Conservation (phyloP, 768 basidiomycete genomes). For the Boletellus emodensis region DNA sequence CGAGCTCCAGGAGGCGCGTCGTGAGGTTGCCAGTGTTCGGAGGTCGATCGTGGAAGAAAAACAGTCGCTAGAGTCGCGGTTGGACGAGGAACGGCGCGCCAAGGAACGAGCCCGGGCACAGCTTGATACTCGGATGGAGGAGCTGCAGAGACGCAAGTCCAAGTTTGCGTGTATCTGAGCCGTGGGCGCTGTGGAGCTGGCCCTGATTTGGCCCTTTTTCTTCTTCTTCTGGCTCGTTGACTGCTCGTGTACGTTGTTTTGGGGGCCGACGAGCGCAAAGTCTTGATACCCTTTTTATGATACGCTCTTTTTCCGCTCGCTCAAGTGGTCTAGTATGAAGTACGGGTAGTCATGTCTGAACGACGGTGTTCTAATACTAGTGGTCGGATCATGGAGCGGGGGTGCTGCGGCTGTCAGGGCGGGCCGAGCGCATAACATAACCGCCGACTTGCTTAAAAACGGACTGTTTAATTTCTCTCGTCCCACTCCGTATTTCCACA, state of each 20-base stretch:
- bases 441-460: conserved; percentile 20
- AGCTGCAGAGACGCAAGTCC: conserved; percentile 78
- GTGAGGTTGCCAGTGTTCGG: conserved; percentile 73
- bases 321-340: conserved; percentile 34
- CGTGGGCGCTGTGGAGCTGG: conserved; percentile 7
- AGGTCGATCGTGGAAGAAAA: conserved; percentile 85
- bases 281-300: conserved; percentile 28
- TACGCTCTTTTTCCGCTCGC: conserved; percentile 24
- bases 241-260: conserved; percentile 30
- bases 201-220: conserved; percentile 7
- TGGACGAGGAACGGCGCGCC: conserved; percentile 84
- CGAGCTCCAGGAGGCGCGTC: conserved; percentile 74
- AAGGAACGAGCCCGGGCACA: conserved; percentile 87
- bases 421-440: conserved; percentile 8
- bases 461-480: conserved; percentile 13
- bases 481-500: conserved; percentile 7
- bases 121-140: conserved; percentile 84
- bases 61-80: conserved; percentile 73
- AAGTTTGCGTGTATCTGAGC: conserved; percentile 85
- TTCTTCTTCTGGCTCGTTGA: conserved; percentile 11
- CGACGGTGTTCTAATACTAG: conserved; percentile 23
- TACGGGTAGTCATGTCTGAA: conserved; percentile 23
- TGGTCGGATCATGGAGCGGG: conserved; percentile 14
- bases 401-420: conserved; percentile 3
- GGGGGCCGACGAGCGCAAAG: conserved; percentile 21